phyloP scores from a whole-genome alignment of 164 flowering plant genomes.

The Pachysandra terminalis region DNA sequence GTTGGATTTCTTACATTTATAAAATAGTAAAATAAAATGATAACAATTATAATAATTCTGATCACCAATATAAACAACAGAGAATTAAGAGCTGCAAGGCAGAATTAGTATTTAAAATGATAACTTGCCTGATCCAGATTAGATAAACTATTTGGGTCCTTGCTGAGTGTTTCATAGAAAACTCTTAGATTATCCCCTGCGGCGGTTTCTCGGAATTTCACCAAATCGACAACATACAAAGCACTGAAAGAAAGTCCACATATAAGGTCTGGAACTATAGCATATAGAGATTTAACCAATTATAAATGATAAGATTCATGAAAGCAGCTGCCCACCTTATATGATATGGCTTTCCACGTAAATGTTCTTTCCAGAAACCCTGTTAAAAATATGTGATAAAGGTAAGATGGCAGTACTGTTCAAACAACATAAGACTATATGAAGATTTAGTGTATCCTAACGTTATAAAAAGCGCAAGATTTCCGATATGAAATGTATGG shows the following conservation, averaged over 20 bases:
- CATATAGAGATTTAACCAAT: neutral
- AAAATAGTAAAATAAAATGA: too few relatives aligned
- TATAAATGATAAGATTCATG: neutral
- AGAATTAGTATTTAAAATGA: neutral
- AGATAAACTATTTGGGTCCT: constrained; percentile 95
- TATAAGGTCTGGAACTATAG: constrained; percentile 13
- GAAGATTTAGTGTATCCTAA: neutral
- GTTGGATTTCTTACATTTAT: too few relatives aligned
- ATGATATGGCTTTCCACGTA: constrained; percentile 91
- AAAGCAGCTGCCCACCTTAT: constrained; percentile 54
- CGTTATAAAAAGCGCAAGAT: too few relatives aligned
- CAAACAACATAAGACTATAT: neutral
- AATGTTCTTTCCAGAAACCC: constrained; percentile 99
- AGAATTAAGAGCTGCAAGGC: neutral
- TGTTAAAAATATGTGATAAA: constrained; percentile 20
- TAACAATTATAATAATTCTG: too few relatives aligned
- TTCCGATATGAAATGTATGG: too few relatives aligned
- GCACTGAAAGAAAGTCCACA: constrained; percentile 62
- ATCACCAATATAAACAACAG: neutral
- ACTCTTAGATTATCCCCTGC: constrained; percentile 98
- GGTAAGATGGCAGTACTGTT: neutral
- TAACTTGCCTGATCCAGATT: constrained; percentile 84
- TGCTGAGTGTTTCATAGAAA: constrained; percentile 93
- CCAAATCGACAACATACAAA: constrained; percentile 91
- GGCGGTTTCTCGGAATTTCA: constrained; percentile 94